Percentiles rank a stretch among this genome's conserved stretches.
Evolutionary conservation across 768 basidiomycete genomes (phyloP).

Genomic region (Amanita pallidorosea): DNA sequence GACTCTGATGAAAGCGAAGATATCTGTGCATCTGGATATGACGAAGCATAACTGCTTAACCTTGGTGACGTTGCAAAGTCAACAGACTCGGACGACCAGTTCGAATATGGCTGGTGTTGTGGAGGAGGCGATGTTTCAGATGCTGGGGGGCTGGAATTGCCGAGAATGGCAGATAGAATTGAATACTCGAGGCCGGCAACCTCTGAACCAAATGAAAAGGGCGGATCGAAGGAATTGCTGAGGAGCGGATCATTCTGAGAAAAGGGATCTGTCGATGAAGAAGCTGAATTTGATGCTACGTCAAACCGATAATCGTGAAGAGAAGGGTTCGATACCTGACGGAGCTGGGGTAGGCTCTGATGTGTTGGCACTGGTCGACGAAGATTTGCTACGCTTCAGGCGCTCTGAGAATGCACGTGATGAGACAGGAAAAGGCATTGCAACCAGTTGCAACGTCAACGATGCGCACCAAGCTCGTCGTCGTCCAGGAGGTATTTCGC

Average conservation of each 20-base stretch:
- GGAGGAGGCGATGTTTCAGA: slow-evolving; percentile 32
- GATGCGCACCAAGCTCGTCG: slow-evolving; percentile 71
- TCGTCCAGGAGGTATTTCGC: slow-evolving; percentile 96
- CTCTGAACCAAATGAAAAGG: slow-evolving; percentile 71
- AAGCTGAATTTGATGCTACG: slow-evolving; percentile 6
- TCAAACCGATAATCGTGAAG: slow-evolving; percentile 6
- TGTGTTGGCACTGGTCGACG: slow-evolving; percentile 12
- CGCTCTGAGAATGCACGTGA: slow-evolving; percentile 35
- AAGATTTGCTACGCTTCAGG: slow-evolving; percentile 36
- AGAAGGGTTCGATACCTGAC: slow-evolving; percentile 20
- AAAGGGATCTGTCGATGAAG: slow-evolving; percentile 36
- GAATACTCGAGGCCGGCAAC: slow-evolving; percentile 93
- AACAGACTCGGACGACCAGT: slow-evolving; percentile 33
- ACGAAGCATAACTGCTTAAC: slow-evolving; percentile 18
- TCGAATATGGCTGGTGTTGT: slow-evolving; percentile 24
- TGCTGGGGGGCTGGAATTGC: slow-evolving; percentile 54
- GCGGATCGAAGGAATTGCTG: slow-evolving; percentile 48
- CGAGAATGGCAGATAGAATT: slow-evolving; percentile 86
- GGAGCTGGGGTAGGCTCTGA: slow-evolving; percentile 22
- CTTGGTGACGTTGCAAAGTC: slow-evolving; percentile 27
- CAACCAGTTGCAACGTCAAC: slow-evolving; percentile 15
- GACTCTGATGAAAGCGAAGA: slow-evolving; percentile 22
- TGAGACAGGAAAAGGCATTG: slow-evolving; percentile 10
- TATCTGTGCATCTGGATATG: slow-evolving; percentile 26
- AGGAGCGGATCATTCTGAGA: slow-evolving; percentile 50